Conservation (phyloP, 805 yeast species). For the Cyberlindnera nakhonratchasimensis region DNA sequence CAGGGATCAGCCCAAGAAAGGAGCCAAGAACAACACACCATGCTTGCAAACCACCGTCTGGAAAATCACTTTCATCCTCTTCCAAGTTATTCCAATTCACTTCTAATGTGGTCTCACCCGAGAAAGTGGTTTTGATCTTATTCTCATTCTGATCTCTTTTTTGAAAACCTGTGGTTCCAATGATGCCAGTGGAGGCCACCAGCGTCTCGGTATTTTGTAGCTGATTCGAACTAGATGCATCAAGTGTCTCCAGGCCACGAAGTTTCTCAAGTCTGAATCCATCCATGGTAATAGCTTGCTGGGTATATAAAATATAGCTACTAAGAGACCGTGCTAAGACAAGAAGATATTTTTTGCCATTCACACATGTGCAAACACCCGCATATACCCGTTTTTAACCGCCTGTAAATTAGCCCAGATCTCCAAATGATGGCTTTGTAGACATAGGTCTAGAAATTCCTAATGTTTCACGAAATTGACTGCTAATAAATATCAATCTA, state of each 20-base stretch:
- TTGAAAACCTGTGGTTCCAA: slow-evolving; percentile 11
- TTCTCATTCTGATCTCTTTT: slow-evolving; percentile 3
- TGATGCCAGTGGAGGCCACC: slow-evolving; percentile 1
- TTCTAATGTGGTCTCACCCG: slow-evolving; percentile 5
- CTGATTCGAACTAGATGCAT: background rate
- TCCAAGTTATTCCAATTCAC: slow-evolving; percentile 11
- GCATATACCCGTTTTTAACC: background rate
- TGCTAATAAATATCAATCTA: too few species aligned
- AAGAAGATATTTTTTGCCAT: too few species aligned
- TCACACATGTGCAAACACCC: background rate
- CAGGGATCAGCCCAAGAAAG: slow-evolving; percentile 54
- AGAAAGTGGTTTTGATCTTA: slow-evolving; percentile 11
- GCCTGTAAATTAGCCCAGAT: background rate
- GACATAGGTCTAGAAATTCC: too few species aligned
- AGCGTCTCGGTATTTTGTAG: background rate
- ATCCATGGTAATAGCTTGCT: too few species aligned
- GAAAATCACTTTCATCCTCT: slow-evolving; percentile 30
- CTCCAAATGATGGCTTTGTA: background rate
- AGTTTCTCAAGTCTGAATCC: background rate
- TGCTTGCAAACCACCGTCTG: slow-evolving; percentile 58
- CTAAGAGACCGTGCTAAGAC: too few species aligned
- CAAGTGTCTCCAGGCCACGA: background rate
- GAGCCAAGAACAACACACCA: slow-evolving; percentile 58
- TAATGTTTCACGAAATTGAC: too few species aligned
- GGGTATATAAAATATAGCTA: too few species aligned